These are phyloP conservation scores for Teratosphaeria zuluensis DNA, from an alignment of 2,329 filamentous ascomycete species.

Conservation along the genomic window DNA sequence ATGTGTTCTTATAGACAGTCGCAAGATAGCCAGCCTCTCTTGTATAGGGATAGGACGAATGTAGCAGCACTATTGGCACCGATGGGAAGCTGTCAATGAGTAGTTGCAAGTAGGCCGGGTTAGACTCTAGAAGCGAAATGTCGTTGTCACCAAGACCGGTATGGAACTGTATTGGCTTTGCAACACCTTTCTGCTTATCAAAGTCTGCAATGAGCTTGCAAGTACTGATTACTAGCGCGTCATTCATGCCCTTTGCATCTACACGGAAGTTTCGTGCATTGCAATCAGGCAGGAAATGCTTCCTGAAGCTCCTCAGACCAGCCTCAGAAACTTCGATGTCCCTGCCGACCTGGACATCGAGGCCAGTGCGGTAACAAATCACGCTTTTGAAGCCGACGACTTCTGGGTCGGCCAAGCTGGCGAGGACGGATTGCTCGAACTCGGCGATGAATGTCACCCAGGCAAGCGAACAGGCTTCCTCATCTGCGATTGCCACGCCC, in stretches of 20 bases:
- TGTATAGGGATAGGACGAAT: conserved; percentile 73
- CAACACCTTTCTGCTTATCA: conserved; percentile 32
- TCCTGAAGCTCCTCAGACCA: conserved; percentile 26
- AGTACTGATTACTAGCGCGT: conserved; percentile 56
- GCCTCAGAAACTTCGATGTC: conserved; percentile 27
- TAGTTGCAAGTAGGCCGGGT: conserved; percentile 64
- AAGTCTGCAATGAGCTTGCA: conserved; percentile 47
- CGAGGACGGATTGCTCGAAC: conserved; percentile 45
- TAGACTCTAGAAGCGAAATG: conserved; percentile 58
- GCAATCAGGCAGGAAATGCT: conserved; percentile 31
- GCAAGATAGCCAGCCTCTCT: conserved; percentile 71
- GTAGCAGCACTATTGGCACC: conserved; percentile 67
- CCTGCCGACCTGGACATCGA: conserved; percentile 49
- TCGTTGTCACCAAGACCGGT: conserved; percentile 76
- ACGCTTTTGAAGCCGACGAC: conserved; percentile 77
- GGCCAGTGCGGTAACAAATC: conserved; percentile 69
- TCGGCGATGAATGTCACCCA: conserved; percentile 39
- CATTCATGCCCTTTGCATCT: conserved; percentile 56
- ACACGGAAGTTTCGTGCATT: conserved; percentile 41
- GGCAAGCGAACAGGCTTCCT: conserved; percentile 20
- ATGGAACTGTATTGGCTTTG: conserved; percentile 75
- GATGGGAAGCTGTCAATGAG: conserved; percentile 60
- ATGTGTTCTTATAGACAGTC: conserved; percentile 67
- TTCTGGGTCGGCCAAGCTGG: conserved; percentile 52
- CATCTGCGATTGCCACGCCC: conserved; percentile 19